phyloP scores from a whole-genome alignment of 2,329 filamentous ascomycete genomes.

The Talaromyces sp. region DNA sequence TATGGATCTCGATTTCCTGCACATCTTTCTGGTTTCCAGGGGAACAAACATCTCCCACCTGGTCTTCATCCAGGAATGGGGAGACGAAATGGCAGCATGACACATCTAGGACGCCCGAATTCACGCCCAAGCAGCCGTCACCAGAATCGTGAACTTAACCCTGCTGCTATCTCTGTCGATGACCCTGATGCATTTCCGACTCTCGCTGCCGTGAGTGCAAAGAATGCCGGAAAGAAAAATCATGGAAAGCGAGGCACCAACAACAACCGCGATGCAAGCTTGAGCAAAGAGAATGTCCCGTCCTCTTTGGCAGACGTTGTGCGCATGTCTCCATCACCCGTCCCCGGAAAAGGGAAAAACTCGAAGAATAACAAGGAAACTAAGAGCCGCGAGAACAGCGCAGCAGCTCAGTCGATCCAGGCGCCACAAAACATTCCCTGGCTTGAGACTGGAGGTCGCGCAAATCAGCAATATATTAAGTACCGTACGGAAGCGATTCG shows the following conservation, averaged over 20 bases:
- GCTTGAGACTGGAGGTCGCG: constrained; percentile 88
- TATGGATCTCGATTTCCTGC: constrained; percentile 48
- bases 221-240: constrained; percentile 79
- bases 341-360: constrained; percentile 57
- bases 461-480: constrained; percentile 93
- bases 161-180: constrained; percentile 76
- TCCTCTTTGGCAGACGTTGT: constrained; percentile 91
- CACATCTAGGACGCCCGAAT: constrained; percentile 64
- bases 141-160: constrained; percentile 65
- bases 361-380: constrained; percentile 63
- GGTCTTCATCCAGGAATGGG: constrained; percentile 32
- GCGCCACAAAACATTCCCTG: constrained; percentile 92
- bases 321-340: constrained; percentile 89
- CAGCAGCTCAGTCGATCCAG: constrained; percentile 79
- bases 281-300: constrained; percentile 68
- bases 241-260: constrained; percentile 89
- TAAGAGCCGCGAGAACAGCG: constrained; percentile 73
- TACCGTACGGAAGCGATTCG: constrained; percentile 95
- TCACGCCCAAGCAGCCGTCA: constrained; percentile 86
- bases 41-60: constrained; percentile 43
- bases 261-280: constrained; percentile 57
- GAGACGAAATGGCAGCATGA: constrained; percentile 55
- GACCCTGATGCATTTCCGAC: constrained; percentile 95
- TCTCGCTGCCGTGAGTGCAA: constrained; percentile 73
- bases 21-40: constrained; percentile 44